Percentiles rank a stretch among this genome's conserved stretches.
phyloP scores from a whole-genome alignment of 805 yeast species.

The Zygoascus tannicola region DNA sequence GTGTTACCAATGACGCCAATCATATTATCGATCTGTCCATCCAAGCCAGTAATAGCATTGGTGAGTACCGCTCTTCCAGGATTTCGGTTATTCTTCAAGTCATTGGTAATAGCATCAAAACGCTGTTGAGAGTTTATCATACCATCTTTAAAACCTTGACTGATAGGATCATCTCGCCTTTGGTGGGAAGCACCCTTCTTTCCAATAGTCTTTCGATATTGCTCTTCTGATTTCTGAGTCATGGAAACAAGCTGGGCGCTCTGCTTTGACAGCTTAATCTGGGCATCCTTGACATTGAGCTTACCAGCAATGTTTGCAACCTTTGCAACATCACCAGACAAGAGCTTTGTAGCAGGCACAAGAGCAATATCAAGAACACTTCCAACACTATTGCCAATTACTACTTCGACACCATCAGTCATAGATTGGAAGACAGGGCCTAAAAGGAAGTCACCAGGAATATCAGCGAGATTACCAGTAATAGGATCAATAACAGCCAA shows the following conservation, averaged over 20 bases:
- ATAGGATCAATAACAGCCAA: conserved; percentile 15
- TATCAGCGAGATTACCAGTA: conserved; percentile 15
- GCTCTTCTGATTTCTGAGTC: background rate
- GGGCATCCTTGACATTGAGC: conserved; percentile 5
- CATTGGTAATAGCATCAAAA: conserved; percentile 1
- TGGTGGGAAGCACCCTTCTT: conserved; percentile 2
- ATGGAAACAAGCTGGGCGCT: conserved; percentile 5
- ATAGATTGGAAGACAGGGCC: conserved; percentile 28
- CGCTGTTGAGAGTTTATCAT: conserved; percentile 15
- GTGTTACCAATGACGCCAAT: conserved; percentile 16
- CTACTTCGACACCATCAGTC: conserved; percentile 28
- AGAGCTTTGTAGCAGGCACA: conserved; percentile 19
- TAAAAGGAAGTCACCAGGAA: conserved; percentile 13
- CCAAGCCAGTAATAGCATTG: conserved; percentile 24
- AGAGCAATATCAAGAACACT: conserved; percentile 18
- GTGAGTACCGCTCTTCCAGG: conserved; percentile 2
- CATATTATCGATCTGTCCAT: conserved; percentile 26
- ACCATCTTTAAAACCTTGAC: conserved; percentile 11
- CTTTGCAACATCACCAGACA: conserved; percentile 4
- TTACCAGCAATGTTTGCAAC: conserved; percentile 9
- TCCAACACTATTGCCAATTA: conserved; percentile 16
- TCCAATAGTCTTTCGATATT: background rate
- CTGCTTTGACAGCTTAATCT: conserved; percentile 3
- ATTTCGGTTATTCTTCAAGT: background rate
- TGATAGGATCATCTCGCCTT: conserved; percentile 3